A percentile compares a stretch with the other conserved stretches of the same genome.
These are phyloP conservation scores for Astrothelium macrocarpum DNA, from an alignment of 495 filamentous ascomycete species.

Conservation along the genomic window DNA sequence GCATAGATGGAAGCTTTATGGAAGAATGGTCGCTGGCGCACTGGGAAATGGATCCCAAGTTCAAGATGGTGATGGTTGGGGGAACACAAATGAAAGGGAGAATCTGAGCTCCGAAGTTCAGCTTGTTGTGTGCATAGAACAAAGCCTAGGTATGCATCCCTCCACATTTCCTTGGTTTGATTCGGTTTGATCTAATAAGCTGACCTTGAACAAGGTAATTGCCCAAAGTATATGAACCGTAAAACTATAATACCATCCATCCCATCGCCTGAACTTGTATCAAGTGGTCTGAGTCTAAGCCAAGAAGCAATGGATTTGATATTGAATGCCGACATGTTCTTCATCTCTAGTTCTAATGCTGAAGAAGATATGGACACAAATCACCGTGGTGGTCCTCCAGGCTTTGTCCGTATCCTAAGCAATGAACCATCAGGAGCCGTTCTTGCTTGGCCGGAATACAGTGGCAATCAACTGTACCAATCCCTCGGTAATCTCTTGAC, in stretches of 20 bases:
- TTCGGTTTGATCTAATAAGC: neutral
- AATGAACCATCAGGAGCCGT: conserved; percentile 42
- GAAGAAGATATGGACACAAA: conserved; percentile 71
- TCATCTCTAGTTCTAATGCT: conserved; percentile 58
- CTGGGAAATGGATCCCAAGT: conserved; percentile 28
- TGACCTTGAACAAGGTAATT: conserved; percentile 46
- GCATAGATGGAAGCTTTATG: conserved; percentile 57
- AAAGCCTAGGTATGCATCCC: conserved; percentile 47
- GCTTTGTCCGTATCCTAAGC: conserved; percentile 57
- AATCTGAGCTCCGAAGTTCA: conserved; percentile 46
- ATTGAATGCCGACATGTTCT: conserved; percentile 60
- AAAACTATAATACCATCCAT: conserved; percentile 50
- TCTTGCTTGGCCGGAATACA: conserved; percentile 69
- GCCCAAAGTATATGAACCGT: conserved; percentile 75
- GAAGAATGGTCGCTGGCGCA: conserved; percentile 51
- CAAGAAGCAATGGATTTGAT: conserved; percentile 49
- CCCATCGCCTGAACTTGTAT: conserved; percentile 44
- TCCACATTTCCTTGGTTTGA: neutral
- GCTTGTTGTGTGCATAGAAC: conserved; percentile 54
- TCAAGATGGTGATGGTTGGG: conserved; percentile 22
- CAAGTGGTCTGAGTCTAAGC: conserved; percentile 35
- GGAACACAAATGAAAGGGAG: conserved; percentile 12
- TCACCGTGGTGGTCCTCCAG: conserved; percentile 62
- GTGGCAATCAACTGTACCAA: conserved; percentile 74
- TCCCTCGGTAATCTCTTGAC: conserved; percentile 62